Evolutionary conservation across 805 yeast genomes (phyloP).

Genomic region (Candida sithepensis): DNA sequence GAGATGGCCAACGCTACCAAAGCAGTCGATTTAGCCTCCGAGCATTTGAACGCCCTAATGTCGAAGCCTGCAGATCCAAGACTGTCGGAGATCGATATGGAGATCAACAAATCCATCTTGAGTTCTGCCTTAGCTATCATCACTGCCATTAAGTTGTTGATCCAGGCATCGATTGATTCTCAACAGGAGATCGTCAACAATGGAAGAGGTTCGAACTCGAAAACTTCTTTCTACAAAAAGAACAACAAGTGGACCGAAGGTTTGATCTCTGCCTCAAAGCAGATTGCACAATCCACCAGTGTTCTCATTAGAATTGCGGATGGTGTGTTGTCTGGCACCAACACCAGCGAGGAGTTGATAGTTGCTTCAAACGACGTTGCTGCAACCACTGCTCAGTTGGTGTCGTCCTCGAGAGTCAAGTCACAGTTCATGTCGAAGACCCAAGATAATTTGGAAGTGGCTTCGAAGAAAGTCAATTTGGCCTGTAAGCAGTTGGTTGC

Average conservation of each 20-base stretch:
- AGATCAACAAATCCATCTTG: conserved; percentile 72
- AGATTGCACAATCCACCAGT: conserved; percentile 81
- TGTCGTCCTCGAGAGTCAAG: conserved; percentile 86
- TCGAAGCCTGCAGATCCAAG: conserved; percentile 46
- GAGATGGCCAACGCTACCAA: conserved; percentile 74
- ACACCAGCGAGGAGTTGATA: conserved; percentile 75
- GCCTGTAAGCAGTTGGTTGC: conserved; percentile 73
- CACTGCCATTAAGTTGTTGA: conserved; percentile 67
- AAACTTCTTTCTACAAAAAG: conserved; percentile 77
- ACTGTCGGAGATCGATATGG: conserved; percentile 53
- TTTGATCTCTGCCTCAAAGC: conserved; percentile 80
- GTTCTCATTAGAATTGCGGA: conserved; percentile 83
- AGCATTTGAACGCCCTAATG: conserved; percentile 51
- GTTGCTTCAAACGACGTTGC: conserved; percentile 92
- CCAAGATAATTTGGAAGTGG: conserved; percentile 67
- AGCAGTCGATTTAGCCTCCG: conserved; percentile 63
- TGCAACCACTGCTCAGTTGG: conserved; percentile 88
- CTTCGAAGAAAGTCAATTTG: conserved; percentile 64
- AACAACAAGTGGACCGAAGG: conserved; percentile 95
- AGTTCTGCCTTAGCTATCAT: conserved; percentile 79
- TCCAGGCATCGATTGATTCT: conserved; percentile 72
- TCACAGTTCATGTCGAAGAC: conserved; percentile 73
- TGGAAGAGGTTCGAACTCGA: conserved; percentile 61
- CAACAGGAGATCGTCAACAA: conserved; percentile 70
- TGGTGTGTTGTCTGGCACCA: conserved; percentile 60